Evolutionary conservation across 2,329 filamentous ascomycete species (phyloP), one percentile per base, ranked within the genome.

Genomic region (Elsinoe necatrix): DNA sequence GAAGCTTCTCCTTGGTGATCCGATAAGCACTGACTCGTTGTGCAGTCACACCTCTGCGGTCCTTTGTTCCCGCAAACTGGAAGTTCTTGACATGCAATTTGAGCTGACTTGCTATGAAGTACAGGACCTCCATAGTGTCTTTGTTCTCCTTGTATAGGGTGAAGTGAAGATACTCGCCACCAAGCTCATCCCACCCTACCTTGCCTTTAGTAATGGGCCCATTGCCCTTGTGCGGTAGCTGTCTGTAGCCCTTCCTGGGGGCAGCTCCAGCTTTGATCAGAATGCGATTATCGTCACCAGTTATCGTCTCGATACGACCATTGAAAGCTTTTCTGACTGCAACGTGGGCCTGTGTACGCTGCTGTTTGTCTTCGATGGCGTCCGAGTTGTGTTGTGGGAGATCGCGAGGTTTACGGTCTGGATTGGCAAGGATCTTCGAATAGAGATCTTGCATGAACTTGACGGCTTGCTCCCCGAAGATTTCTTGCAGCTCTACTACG

Each of bases 121-220:
- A 85, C 55, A 95, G 78, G 0, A 89, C 85, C 64, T 96, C 91
- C 87, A 95, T 95, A 1, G 91, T 96, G 68, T 96, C 91, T 67
- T 92, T 91, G 73, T 96, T 96, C 73, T 95, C 91, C 73, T 96
- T 96, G 80, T 92, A 95, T 54, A 96, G 77, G 0, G 88, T 92
- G 69, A 95, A 95, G 69, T 95, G 90, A 12, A 95, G 75, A 69
- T 89, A 93, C 50, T 90, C 85, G 16, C 87, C 89, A n/a, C 78
- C 84, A 41, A 84, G 73, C 61, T 86, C 83, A 55, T 82, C 74
- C 83, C 83, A 87, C 54, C 74, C 76, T 34, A 80, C 64, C 62
- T 78, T 79, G 43, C 74, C 71, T 51, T 69, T 68, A 45, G 67
- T 63, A 8, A 54, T 55, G 48, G 62, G 54, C 29, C 57, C 48